These are phyloP conservation scores for Candida ulmi DNA, from an alignment of 805 yeast genomes.

Conservation along the genomic window DNA sequence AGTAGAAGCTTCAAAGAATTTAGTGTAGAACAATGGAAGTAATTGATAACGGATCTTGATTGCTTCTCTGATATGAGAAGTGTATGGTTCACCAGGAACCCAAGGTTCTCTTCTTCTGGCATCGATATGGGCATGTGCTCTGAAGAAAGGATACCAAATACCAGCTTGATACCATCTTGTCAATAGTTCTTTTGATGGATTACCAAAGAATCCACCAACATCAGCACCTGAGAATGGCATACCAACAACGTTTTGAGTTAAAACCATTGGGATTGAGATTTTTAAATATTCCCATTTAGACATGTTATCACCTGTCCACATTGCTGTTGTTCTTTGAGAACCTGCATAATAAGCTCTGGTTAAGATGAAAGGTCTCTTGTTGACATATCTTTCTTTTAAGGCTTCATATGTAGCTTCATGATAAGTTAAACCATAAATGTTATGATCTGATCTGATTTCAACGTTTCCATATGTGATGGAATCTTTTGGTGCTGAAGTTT, in stretches of 20 bases:
- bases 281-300: slow-evolving; percentile 86
- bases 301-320: slow-evolving; percentile 98
- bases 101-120: slow-evolving; percentile 91
- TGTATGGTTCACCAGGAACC: slow-evolving; percentile 71
- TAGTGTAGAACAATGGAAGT: slow-evolving; percentile 76
- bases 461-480: slow-evolving; percentile 68
- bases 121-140: slow-evolving; percentile 97
- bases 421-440: slow-evolving; percentile 71
- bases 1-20: slow-evolving; percentile 57
- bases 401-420: slow-evolving; percentile 79
- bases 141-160: slow-evolving; percentile 91
- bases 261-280: slow-evolving; percentile 79
- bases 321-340: slow-evolving; percentile 84
- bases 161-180: slow-evolving; percentile 97
- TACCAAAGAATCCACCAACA: slow-evolving; percentile 94
- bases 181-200: slow-evolving; percentile 76
- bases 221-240: slow-evolving; percentile 95
- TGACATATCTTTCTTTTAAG: slow-evolving; percentile 41
- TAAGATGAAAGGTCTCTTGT: slow-evolving; percentile 76
- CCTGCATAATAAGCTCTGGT: slow-evolving; percentile 89
- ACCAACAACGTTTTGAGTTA: slow-evolving; percentile 76
- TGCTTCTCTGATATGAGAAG: slow-evolving; percentile 61
- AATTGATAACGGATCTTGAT: slow-evolving; percentile 68
- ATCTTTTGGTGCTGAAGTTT: slow-evolving; percentile 84
- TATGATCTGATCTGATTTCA: slow-evolving; percentile 92